phyloP scores from a whole-genome alignment of 2,329 filamentous ascomycete genomes.

The Cladobotryum protrusum region DNA sequence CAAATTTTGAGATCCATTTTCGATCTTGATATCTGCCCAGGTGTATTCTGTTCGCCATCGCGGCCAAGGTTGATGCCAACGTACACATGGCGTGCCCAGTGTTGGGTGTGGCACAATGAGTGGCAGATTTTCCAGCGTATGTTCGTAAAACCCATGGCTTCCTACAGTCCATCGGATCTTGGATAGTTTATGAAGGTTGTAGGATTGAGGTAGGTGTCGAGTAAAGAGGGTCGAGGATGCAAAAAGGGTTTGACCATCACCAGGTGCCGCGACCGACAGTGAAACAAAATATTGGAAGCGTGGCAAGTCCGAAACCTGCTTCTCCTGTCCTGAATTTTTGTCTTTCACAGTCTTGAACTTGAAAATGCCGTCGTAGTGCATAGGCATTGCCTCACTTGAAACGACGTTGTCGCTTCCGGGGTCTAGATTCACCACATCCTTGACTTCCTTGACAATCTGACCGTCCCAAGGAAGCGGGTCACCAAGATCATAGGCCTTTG shows the following conservation, averaged over 20 bases:
- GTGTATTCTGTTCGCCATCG: slow-evolving; percentile 45
- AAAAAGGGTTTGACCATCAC: slow-evolving; percentile 3
- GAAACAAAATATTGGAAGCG: slow-evolving; percentile 6
- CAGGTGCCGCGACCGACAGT: not conserved
- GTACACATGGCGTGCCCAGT: slow-evolving; percentile 40
- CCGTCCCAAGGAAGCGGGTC: slow-evolving; percentile 11
- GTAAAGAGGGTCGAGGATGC: slow-evolving; percentile 1
- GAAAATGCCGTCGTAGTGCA: slow-evolving; percentile 8
- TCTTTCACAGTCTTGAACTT: not conserved
- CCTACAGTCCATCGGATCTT: slow-evolving; percentile 5
- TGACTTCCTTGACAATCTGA: slow-evolving; percentile 3
- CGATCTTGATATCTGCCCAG: slow-evolving; percentile 37
- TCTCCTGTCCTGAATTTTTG: not conserved
- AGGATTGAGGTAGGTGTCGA: not conserved
- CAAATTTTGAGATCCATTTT: slow-evolving; percentile 25
- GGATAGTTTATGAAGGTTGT: slow-evolving; percentile 2
- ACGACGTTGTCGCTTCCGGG: not conserved
- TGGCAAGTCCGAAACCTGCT: not conserved
- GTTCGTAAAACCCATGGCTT: slow-evolving; percentile 3
- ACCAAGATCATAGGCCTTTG: slow-evolving; percentile 42
- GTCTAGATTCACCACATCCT: slow-evolving; percentile 1
- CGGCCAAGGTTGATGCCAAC: slow-evolving; percentile 51
- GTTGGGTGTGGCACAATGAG: slow-evolving; percentile 40
- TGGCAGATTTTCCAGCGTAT: slow-evolving; percentile 26
- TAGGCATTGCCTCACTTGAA: slow-evolving; percentile 6